Evolutionary conservation across 768 basidiomycete species (phyloP).

Genomic region (Leccinellum luteum): DNA sequence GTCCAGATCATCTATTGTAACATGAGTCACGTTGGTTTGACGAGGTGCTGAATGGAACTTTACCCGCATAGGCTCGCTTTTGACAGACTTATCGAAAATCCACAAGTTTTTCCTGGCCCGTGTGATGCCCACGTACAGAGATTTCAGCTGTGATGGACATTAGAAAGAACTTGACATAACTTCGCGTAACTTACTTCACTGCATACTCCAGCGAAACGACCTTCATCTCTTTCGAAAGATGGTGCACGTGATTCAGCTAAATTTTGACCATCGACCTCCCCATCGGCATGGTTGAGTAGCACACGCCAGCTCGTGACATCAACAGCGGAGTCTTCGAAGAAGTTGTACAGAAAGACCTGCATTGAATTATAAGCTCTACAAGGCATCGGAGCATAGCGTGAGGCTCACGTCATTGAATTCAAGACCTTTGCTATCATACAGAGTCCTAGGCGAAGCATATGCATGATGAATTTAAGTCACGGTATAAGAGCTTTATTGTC

Average conservation of each 20-base stretch:
- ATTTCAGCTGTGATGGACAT: constrained; percentile 49
- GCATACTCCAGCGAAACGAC: constrained; percentile 54
- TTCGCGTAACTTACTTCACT: constrained; percentile 51
- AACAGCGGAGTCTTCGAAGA: constrained; percentile 63
- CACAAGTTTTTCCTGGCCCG: constrained; percentile 67
- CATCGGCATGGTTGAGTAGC: constrained; percentile 43
- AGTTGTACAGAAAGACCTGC: constrained; percentile 72
- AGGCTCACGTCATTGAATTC: constrained; percentile 22
- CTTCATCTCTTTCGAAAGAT: constrained; percentile 41
- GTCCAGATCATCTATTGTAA: constrained; percentile 50
- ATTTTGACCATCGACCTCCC: constrained; percentile 12
- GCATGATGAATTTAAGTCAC: neutral
- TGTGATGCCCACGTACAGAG: constrained; percentile 69
- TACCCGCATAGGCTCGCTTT: constrained; percentile 58
- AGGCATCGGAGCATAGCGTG: neutral
- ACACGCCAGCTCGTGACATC: constrained; percentile 58
- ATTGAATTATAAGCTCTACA: neutral
- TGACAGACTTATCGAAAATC: constrained; percentile 62
- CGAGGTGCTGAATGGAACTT: neutral
- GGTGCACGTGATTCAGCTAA: constrained; percentile 35
- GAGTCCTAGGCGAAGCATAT: constrained; percentile 19
- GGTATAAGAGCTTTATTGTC: constrained; percentile 13
- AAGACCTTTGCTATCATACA: constrained; percentile 34
- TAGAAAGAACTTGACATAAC: no score
- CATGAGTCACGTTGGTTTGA: neutral